Base-by-base conservation (phyloP, 176 grass and related monocot species). In the Cenchrus americanus region DNA sequence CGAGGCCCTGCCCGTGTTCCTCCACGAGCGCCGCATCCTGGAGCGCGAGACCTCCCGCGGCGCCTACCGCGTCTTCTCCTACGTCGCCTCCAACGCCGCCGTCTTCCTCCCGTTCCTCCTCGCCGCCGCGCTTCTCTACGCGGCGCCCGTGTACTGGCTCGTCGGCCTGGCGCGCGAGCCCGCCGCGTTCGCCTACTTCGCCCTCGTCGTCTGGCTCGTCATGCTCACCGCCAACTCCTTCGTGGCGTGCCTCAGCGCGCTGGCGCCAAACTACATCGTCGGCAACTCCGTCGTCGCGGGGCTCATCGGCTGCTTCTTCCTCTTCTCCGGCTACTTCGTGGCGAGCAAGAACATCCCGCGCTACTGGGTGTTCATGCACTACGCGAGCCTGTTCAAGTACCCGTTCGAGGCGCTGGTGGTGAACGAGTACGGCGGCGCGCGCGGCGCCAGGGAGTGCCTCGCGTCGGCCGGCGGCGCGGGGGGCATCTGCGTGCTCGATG, bases 301-400 rank as follows among this genome's bases (percentile, higher is more conserved):
- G 0, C 63, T 98, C 57, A 90, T 98, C 85, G 93, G 93, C 5
- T 91, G 91, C 73, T 98, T 98, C 96, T 98, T 98, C 81, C 96
- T 98, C 79, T 98, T 98, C 89, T 98, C 96, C 3, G 93, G 93
- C 10, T 98, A 98, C 87, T 98, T 98, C 91, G 90, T 95, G 2
- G 84, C 93, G 0, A 88, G 92, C 88, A 85, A 78, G 46, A 71
- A 77, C 71, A 98, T 98, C 76, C 96, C 96, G 47, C 85, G 71
- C 18, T 98, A 98, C 62, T 98, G 96, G 96, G 65, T 93, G 42
- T 98, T 98, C 89, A 92, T 95, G 96, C 96, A 98, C 65, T 98
- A 98, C 93, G 44, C 88, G 59, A 93, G 93, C 89, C 75, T 98
- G 62, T 98, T 98, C 70, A 95, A 98, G 91, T 98, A 98, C 87